Evolutionary conservation across 768 basidiomycete genomes (phyloP).

Genomic region (Amanita phalloides): DNA sequence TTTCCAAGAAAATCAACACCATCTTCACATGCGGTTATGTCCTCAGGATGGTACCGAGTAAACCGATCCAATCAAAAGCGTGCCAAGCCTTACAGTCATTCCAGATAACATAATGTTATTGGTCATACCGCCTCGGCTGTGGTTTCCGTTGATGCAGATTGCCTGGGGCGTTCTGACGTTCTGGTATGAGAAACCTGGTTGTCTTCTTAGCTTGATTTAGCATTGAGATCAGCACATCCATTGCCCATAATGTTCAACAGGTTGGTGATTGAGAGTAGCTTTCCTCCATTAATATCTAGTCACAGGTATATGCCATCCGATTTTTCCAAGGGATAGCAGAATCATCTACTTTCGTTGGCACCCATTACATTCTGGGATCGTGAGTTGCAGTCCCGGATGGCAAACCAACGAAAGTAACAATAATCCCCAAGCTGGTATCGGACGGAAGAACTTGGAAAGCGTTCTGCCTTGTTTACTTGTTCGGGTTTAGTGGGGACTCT

Average conservation of each 20-base stretch:
- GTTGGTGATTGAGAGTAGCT: constrained; percentile 16
- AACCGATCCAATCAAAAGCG: constrained; percentile 1
- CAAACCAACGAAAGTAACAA: neutral
- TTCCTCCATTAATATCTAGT: neutral
- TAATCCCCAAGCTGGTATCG: constrained; percentile 49
- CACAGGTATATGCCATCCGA: constrained; percentile 54
- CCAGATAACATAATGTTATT: constrained; percentile 60
- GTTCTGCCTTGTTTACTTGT: constrained; percentile 62
- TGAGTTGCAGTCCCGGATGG: constrained; percentile 19
- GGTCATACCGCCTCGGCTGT: constrained; percentile 48
- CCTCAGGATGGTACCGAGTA: constrained; percentile 64
- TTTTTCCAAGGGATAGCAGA: constrained; percentile 69
- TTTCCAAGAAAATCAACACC: constrained; percentile 48
- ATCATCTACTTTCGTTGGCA: constrained; percentile 68
- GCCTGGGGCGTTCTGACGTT: constrained; percentile 59
- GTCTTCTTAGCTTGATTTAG: neutral
- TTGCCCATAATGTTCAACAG: constrained; percentile 44
- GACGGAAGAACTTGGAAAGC: constrained; percentile 56
- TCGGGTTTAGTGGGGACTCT: constrained; percentile 51
- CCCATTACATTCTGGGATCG: constrained; percentile 66
- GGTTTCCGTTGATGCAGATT: constrained; percentile 58
- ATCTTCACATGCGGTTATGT: constrained; percentile 71
- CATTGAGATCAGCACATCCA: constrained; percentile 35
- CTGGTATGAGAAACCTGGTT: constrained; percentile 24
- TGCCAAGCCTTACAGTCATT: neutral